A percentile compares a stretch with the other conserved stretches of the same genome.
These are phyloP conservation scores for Leptographium radiaticola DNA, from an alignment of 2,329 filamentous ascomycete species.

Conservation along the genomic window DNA sequence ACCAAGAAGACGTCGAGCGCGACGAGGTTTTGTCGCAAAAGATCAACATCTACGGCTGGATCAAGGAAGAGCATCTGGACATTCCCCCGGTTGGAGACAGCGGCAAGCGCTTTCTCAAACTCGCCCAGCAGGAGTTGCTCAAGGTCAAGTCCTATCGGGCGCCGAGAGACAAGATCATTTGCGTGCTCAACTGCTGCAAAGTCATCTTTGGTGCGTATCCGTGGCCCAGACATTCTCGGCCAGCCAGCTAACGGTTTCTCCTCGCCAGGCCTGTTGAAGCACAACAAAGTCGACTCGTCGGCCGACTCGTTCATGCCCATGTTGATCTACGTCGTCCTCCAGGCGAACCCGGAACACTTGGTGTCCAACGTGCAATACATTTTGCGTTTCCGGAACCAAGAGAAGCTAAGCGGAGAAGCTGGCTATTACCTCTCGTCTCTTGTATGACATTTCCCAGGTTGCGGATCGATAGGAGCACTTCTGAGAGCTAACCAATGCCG, in stretches of 20 bases:
- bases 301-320: conserved; percentile 93
- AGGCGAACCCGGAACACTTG: conserved; percentile 87
- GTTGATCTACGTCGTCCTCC: conserved; percentile 88
- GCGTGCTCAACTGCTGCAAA: conserved; percentile 96
- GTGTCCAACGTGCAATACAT: conserved; percentile 99
- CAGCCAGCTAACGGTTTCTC: too few species aligned
- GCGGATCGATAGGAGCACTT: too few species aligned
- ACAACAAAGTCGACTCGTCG: conserved; percentile 85
- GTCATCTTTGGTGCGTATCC: conserved; percentile 73
- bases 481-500: background rate
- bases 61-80: conserved; percentile 84
- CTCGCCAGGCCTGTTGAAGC: conserved; percentile 64
- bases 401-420: conserved; percentile 93
- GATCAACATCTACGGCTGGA: conserved; percentile 93
- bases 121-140: conserved; percentile 86
- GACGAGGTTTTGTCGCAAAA: conserved; percentile 95
- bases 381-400: conserved; percentile 88
- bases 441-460: conserved; percentile 28
- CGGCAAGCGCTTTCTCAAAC: conserved; percentile 71
- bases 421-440: conserved; percentile 96
- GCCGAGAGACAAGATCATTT: conserved; percentile 97
- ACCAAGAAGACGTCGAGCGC: conserved; percentile 94
- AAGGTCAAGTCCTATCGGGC: conserved; percentile 97
- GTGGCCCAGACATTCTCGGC: too few species aligned
- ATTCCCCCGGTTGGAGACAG: conserved; percentile 76